Percentiles rank a stretch among this genome's conserved stretches.
Evolutionary conservation across 2,329 filamentous ascomycete genomes (phyloP).

Genomic region (Pyrenochaeta sp.): DNA sequence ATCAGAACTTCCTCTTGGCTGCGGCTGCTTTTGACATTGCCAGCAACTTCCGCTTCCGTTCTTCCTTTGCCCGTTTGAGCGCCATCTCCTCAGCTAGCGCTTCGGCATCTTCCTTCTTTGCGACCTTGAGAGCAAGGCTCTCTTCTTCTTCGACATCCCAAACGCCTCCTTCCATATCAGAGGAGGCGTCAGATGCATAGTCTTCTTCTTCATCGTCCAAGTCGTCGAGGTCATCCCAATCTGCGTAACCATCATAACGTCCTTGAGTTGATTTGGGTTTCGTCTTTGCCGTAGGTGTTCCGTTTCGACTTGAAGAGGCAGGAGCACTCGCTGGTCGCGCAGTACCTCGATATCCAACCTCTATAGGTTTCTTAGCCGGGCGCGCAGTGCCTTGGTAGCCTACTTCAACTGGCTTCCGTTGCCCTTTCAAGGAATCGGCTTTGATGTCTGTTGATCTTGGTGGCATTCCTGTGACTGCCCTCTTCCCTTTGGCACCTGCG

Average conservation of each 20-base stretch:
- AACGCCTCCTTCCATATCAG: constrained; percentile 80
- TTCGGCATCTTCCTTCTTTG: constrained; percentile 72
- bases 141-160: constrained; percentile 80
- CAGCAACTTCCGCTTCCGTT: constrained; percentile 44
- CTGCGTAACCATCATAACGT: constrained; percentile 49
- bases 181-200: constrained; percentile 72
- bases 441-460: constrained; percentile 30
- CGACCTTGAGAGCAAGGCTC: constrained; percentile 66
- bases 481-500: constrained; percentile 45
- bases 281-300: constrained; percentile 36
- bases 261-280: constrained; percentile 42
- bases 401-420: constrained; percentile 49
- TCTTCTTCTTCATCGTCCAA: constrained; percentile 68
- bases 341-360: constrained; percentile 50
- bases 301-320: constrained; percentile 34
- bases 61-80: constrained; percentile 45
- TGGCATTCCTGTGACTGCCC: constrained; percentile 23
- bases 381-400: constrained; percentile 61
- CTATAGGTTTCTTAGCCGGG: constrained; percentile 45
- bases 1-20: constrained; percentile 41
- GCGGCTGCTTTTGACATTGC: constrained; percentile 40
- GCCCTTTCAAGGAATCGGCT: constrained; percentile 39
- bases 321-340: constrained; percentile 36
- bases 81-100: constrained; percentile 66
- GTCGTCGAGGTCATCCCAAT: constrained; percentile 49